Evolutionary conservation across 495 filamentous ascomycete genomes (phyloP).

Genomic region (Aspergillus panamensis): DNA sequence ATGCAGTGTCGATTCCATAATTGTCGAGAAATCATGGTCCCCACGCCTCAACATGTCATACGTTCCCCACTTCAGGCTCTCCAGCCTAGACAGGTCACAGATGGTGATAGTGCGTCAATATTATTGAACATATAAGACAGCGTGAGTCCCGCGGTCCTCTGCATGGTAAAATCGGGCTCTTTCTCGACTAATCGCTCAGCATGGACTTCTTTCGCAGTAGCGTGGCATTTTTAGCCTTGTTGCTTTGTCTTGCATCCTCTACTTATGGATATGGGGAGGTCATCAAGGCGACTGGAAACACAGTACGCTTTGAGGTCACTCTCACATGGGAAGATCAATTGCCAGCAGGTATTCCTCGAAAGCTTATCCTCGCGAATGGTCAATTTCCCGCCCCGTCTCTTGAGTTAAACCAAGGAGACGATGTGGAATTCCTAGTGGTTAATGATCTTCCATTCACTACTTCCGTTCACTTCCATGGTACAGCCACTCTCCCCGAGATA

Average conservation of each 20-base stretch:
- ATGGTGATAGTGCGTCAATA: too few relatives aligned
- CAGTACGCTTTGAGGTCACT: conserved; percentile 18
- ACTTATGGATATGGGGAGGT: conserved; percentile 1
- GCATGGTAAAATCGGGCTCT: background rate
- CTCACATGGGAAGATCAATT: conserved; percentile 22
- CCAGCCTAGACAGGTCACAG: too few relatives aligned
- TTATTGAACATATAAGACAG: too few relatives aligned
- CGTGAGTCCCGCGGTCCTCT: too few relatives aligned
- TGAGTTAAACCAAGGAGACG: conserved; percentile 53
- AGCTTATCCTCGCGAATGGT: conserved; percentile 54
- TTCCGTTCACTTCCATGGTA: conserved; percentile 50
- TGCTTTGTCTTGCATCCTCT: conserved; percentile 12
- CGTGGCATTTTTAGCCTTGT: conserved; percentile 4
- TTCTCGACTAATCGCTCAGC: background rate
- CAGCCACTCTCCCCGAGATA: background rate
- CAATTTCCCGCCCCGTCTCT: conserved; percentile 54
- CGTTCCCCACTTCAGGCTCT: too few relatives aligned
- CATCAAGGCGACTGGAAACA: conserved; percentile 7
- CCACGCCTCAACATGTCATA: too few relatives aligned
- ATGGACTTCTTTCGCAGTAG: conserved; percentile 10
- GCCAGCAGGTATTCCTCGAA: conserved; percentile 24
- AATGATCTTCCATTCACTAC: conserved; percentile 49
- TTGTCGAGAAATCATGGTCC: too few relatives aligned
- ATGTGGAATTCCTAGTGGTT: conserved; percentile 53
- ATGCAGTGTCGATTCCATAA: too few relatives aligned